Evolutionary conservation across 2,329 filamentous ascomycete species (phyloP).

Genomic region (Laburnicola sp.): DNA sequence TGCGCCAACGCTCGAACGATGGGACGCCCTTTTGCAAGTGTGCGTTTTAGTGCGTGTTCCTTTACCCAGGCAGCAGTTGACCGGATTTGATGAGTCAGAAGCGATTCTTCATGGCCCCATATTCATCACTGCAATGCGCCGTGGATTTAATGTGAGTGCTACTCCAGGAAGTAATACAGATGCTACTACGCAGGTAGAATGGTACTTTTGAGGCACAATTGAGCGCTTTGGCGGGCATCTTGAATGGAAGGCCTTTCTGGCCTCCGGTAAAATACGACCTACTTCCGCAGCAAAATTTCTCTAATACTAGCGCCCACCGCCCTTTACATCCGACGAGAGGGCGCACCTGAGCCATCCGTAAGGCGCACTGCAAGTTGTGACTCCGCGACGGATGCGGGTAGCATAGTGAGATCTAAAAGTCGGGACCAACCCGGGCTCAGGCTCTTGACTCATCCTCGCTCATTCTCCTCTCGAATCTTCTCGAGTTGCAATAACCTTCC

Average conservation of each 20-base stretch:
- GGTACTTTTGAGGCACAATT: no score
- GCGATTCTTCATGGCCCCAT: no score
- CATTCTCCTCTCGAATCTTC: constrained; percentile 29
- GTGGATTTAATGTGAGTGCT: no score
- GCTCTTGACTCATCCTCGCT: constrained; percentile 33
- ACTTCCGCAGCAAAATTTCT: neutral
- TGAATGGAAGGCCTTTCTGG: no score
- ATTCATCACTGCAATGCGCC: no score
- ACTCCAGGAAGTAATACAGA: no score
- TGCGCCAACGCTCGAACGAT: neutral
- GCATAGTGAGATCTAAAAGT: constrained; percentile 23
- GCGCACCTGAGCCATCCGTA: neutral
- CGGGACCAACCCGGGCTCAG: constrained; percentile 30
- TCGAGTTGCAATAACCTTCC: constrained; percentile 20
- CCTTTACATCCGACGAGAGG: neutral
- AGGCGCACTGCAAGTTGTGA: neutral
- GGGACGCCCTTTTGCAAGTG: neutral
- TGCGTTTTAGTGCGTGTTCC: no score
- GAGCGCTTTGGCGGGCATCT: no score
- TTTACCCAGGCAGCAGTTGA: no score
- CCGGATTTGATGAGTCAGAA: no score
- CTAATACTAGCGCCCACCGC: neutral
- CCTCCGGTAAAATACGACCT: no score
- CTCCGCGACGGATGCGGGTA: constrained; percentile 1
- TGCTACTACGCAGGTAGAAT: no score